Percentiles rank a stretch among this genome's conserved stretches.
Conservation (phyloP, 305 asterid species). For the Rubia balearica region DNA sequence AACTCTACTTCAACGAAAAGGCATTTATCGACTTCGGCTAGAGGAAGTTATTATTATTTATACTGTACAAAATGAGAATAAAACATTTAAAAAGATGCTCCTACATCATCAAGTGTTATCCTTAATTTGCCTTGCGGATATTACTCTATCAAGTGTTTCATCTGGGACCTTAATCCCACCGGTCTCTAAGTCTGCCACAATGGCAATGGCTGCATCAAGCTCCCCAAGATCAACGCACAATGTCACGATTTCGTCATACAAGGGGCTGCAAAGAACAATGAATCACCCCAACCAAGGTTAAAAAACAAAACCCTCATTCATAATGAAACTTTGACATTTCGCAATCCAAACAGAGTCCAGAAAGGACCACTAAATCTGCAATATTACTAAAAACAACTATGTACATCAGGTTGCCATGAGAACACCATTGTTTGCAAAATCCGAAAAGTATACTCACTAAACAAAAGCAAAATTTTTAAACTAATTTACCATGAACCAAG, state of each 20-base stretch:
- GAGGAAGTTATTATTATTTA: not conserved
- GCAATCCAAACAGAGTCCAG: not conserved
- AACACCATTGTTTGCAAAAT: not conserved
- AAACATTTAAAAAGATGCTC: not conserved
- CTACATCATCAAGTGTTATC: slow-evolving; percentile 28
- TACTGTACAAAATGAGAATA: slow-evolving; percentile 11
- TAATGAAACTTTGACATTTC: not conserved
- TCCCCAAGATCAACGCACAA: slow-evolving; percentile 87
- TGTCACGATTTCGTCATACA: slow-evolving; percentile 76
- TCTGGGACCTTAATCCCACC: slow-evolving; percentile 81
- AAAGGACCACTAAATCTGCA: not conserved
- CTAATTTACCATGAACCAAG: too few species aligned
- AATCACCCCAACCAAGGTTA: not conserved
- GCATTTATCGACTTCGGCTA: not conserved
- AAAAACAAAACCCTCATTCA: not conserved
- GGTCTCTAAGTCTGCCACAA: slow-evolving; percentile 88
- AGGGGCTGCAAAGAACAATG: slow-evolving; percentile 45
- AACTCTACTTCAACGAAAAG: not conserved
- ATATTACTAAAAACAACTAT: not conserved
- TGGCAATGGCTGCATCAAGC: slow-evolving; percentile 86
- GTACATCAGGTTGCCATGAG: not conserved
- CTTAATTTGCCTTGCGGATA: slow-evolving; percentile 60
- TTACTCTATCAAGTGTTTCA: slow-evolving; percentile 85
- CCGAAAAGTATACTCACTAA: not conserved
- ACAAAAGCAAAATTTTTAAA: not conserved